phyloP scores from a whole-genome alignment of 768 basidiomycete genomes.

The Psilocybe cyanescens region DNA sequence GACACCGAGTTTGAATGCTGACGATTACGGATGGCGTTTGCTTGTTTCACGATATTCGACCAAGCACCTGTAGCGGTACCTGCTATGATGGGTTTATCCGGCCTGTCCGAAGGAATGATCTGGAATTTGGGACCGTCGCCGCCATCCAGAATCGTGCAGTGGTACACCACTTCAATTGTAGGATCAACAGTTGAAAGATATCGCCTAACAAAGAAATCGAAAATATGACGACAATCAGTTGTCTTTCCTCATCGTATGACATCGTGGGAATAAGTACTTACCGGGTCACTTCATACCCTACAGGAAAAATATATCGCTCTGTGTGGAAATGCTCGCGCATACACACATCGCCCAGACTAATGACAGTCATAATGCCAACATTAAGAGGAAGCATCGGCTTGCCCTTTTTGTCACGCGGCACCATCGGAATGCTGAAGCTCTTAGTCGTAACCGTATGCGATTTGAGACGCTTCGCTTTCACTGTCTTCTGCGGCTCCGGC shows the following conservation, averaged over 20 bases:
- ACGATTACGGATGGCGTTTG: constrained; percentile 78
- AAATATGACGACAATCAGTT: neutral
- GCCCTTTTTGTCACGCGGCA: constrained; percentile 73
- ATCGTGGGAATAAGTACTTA: constrained; percentile 30
- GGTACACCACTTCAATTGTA: constrained; percentile 69
- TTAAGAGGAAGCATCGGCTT: constrained; percentile 77
- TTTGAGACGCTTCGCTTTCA: constrained; percentile 71
- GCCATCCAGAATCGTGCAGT: constrained; percentile 84
- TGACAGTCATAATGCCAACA: constrained; percentile 87
- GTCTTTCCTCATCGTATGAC: neutral
- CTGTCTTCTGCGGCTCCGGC: constrained; percentile 41
- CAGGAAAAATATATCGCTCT: constrained; percentile 87
- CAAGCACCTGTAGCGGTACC: constrained; percentile 91
- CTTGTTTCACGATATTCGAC: constrained; percentile 82
- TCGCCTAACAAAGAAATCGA: constrained; percentile 47
- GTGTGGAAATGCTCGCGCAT: constrained; percentile 87
- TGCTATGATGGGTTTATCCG: constrained; percentile 74
- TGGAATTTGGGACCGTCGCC: constrained; percentile 88
- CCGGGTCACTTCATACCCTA: constrained; percentile 85
- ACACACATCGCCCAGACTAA: constrained; percentile 74
- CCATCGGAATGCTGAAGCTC: constrained; percentile 76
- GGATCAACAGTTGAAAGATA: constrained; percentile 81
- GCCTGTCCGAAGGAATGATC: constrained; percentile 74
- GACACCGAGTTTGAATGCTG: constrained; percentile 89
- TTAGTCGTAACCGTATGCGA: constrained; percentile 82